A percentile compares a stretch with the other conserved stretches of the same genome.
Conservation (phyloP, 2,329 filamentous ascomycete genomes). For the Rosellinia necatrix region DNA sequence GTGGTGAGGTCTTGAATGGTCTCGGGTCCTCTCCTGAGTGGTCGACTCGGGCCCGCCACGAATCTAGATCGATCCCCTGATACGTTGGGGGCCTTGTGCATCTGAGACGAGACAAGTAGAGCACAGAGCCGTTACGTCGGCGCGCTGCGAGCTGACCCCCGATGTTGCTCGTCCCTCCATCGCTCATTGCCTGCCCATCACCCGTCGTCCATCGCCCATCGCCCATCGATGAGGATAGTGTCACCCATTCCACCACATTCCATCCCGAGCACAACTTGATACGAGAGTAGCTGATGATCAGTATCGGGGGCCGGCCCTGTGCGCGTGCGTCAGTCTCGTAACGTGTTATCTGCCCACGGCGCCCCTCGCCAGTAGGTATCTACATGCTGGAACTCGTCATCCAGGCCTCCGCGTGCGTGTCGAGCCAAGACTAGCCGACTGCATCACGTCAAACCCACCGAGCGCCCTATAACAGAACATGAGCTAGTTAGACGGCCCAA, state of each 20-base stretch:
- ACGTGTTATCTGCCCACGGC: not conserved
- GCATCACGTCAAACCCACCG: constrained; percentile 2
- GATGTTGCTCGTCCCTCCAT: not conserved
- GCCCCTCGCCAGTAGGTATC: constrained; percentile 4
- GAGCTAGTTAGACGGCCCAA: constrained; percentile 5
- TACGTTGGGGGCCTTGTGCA: constrained; percentile 7
- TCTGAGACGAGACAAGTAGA: constrained; percentile 17
- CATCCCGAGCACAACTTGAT: not conserved
- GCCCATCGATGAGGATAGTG: too few species aligned
- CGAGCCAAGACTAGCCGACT: constrained; percentile 13
- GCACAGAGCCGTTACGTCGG: not conserved
- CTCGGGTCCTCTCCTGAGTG: not conserved
- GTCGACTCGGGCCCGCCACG: not conserved
- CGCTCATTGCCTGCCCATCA: not conserved
- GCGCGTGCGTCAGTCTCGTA: constrained; percentile 2
- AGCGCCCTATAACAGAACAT: not conserved
- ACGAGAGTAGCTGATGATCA: constrained; percentile 11
- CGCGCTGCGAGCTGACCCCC: not conserved
- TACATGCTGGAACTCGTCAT: constrained; percentile 9
- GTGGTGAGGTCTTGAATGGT: not conserved
- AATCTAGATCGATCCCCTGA: constrained; percentile 16
- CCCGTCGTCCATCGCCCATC: constrained; percentile 9
- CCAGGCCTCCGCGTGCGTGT: constrained; percentile 8
- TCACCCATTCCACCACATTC: not conserved
- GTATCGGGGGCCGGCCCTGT: constrained; percentile 1